Percentiles rank a stretch among this genome's conserved stretches.
Conservation (phyloP, 495 filamentous ascomycete species). For the Staphylotrichum tortipilum region DNA sequence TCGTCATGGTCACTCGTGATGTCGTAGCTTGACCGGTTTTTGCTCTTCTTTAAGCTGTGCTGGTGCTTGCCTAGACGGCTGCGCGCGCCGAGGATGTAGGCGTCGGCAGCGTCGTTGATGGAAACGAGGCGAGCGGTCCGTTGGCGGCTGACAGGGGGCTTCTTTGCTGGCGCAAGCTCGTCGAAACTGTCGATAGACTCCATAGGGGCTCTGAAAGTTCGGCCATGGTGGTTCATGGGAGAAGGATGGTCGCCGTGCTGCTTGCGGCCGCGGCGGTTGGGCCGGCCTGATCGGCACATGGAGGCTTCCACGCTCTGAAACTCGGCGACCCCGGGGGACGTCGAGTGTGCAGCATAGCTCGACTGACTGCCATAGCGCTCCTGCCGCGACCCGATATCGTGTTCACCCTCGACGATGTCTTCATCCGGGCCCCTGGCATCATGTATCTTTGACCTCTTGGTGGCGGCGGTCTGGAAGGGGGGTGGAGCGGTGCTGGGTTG, state of each 20-base stretch:
- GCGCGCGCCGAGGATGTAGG: constrained; percentile 1
- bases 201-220: background rate
- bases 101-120: constrained; percentile 11
- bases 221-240: background rate
- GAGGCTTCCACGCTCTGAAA: constrained; percentile 11
- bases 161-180: background rate
- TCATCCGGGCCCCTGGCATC: background rate
- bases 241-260: background rate
- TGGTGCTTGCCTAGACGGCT: background rate
- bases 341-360: constrained; percentile 10
- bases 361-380: constrained; percentile 12
- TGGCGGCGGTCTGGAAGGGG: constrained; percentile 5
- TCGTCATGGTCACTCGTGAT: constrained; percentile 4
- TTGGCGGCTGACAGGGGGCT: background rate
- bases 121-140: constrained; percentile 1
- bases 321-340: constrained; percentile 11
- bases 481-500: background rate
- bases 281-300: background rate
- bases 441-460: constrained; percentile 21
- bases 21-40: constrained; percentile 5
- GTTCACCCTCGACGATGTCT: constrained; percentile 18
- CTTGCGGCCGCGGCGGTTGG: constrained; percentile 8
- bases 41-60: background rate
- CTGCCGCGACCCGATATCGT: constrained; percentile 4
- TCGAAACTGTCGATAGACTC: constrained; percentile 6